Evolutionary conservation across 192 early-diverging fungal species (phyloP).

Genomic region (Diversispora eburnea): DNA sequence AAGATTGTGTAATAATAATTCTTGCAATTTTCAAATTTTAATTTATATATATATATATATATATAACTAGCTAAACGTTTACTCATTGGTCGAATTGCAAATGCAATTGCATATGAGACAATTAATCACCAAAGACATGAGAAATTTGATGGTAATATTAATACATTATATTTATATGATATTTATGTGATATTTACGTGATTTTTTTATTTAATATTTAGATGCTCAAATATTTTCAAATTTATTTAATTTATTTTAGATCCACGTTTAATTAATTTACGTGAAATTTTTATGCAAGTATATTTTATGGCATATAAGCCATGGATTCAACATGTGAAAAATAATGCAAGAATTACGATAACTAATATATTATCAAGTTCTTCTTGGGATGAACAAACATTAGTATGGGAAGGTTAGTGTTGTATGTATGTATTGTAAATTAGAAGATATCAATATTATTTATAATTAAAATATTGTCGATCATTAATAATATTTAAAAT

Average conservation of each 20-base stretch:
- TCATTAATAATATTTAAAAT: neutral
- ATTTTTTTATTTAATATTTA: neutral
- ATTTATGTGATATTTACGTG: neutral
- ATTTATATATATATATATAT: constrained; percentile 1
- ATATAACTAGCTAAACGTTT: constrained; percentile 18
- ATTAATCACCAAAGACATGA: neutral
- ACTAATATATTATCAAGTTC: constrained; percentile 28
- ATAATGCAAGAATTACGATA: constrained; percentile 31
- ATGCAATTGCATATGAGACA: constrained; percentile 23
- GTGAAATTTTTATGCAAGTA: constrained; percentile 32
- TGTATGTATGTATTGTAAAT: too few relatives aligned
- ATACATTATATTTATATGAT: neutral
- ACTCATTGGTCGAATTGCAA: constrained; percentile 19
- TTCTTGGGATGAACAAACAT: constrained; percentile 41
- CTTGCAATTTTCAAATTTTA: neutral
- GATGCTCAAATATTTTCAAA: neutral
- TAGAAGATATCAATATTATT: too few relatives aligned
- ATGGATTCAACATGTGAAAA: constrained; percentile 40
- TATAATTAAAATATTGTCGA: neutral
- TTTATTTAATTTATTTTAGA: constrained; percentile 31
- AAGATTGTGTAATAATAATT: neutral
- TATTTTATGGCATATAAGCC: constrained; percentile 41
- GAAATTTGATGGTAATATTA: neutral
- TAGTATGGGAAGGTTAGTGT: constrained; percentile 50
- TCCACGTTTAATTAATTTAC: constrained; percentile 31